Evolutionary conservation across 2,329 filamentous ascomycete genomes (phyloP), one percentile per base, ranked within the genome.

Genomic region (Rhinocladiella mackenziei): DNA sequence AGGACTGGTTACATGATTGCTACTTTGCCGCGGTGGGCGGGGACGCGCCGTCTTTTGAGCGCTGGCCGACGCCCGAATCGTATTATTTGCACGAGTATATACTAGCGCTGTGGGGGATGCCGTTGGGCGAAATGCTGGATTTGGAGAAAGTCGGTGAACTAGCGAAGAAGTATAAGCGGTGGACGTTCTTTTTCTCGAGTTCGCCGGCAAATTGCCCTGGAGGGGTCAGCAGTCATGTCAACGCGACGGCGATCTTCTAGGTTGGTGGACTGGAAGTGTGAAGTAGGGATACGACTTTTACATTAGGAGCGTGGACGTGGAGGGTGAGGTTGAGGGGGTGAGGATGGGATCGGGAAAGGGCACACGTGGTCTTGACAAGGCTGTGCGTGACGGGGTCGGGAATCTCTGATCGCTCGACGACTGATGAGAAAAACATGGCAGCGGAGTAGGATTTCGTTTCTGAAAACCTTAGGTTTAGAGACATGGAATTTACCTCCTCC

Each of bases 1-100:
- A 78, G 5, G 73, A 77, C 40, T 87, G 82, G 81, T 51, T 86
- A 46, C 83, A 84, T 67, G 80, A 86, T 57, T 77, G 74, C 53
- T 80, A 81, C 39, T 86, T 87, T 54, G 71, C 81, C 0, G 78
- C 77, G 1, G 80, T 83, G 1, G 80, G 75, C 0, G 78, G 79
- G 0, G 83, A 87, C 58, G 67, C 73, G 9, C 76, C 75, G 14
- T 69, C 75, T 0, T 84, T 86, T 50, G 83, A 87, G 65, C 72
- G 75, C 0, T 77, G 78, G 62, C 80, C 81, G 2, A 75, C 76
- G 4, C 44, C 55, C 6, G 52, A 61, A 19, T 31, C 50, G 17
- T 61, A 62, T 32, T 59, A 60, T 54, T 50, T 69, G 50, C 67
- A 70, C 52, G 63, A 69, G 56, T 64, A 62, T 47, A 58, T 70